Evolutionary conservation across 2,329 filamentous ascomycete species (phyloP).

Genomic region (Penicillium palitans): DNA sequence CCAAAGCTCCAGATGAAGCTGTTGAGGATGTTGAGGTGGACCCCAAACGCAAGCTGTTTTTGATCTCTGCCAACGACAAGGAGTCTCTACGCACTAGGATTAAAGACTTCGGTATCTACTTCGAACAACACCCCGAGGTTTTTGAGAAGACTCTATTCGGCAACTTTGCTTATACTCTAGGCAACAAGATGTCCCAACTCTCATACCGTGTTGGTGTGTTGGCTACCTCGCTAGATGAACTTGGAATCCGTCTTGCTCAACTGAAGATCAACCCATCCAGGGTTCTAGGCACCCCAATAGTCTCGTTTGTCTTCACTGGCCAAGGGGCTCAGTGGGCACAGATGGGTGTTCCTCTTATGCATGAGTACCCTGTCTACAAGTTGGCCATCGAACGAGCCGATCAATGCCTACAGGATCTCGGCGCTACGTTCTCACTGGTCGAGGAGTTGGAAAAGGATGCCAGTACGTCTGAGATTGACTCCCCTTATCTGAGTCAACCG

Average conservation of each 20-base stretch:
- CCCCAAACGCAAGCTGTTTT: slow-evolving; percentile 22
- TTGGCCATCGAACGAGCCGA: slow-evolving; percentile 20
- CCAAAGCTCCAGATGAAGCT: slow-evolving; percentile 9
- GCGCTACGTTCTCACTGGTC: slow-evolving; percentile 23
- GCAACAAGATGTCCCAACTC: slow-evolving; percentile 28
- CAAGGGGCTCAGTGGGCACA: slow-evolving; percentile 27
- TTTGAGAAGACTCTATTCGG: slow-evolving; percentile 27
- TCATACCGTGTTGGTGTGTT: slow-evolving; percentile 28
- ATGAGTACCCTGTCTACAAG: slow-evolving; percentile 24
- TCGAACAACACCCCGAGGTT: slow-evolving; percentile 26
- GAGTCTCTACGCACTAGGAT: slow-evolving; percentile 27
- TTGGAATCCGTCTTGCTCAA: slow-evolving; percentile 25
- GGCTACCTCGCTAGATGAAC: slow-evolving; percentile 23
- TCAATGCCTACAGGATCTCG: slow-evolving; percentile 15
- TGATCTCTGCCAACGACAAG: slow-evolving; percentile 32
- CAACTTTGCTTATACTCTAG: slow-evolving; percentile 29
- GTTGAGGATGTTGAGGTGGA: slow-evolving; percentile 15
- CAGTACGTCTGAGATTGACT: slow-evolving; percentile 17
- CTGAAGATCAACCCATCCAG: slow-evolving; percentile 24
- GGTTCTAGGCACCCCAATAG: slow-evolving; percentile 18
- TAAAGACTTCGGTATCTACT: slow-evolving; percentile 28
- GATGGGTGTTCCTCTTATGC: slow-evolving; percentile 29
- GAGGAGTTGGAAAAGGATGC: slow-evolving; percentile 17
- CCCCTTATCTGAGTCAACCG: slow-evolving; percentile 23
- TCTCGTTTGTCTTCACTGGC: slow-evolving; percentile 26